Evolutionary conservation across 2,329 filamentous ascomycete species (phyloP).

Genomic region (Amphichorda felina): DNA sequence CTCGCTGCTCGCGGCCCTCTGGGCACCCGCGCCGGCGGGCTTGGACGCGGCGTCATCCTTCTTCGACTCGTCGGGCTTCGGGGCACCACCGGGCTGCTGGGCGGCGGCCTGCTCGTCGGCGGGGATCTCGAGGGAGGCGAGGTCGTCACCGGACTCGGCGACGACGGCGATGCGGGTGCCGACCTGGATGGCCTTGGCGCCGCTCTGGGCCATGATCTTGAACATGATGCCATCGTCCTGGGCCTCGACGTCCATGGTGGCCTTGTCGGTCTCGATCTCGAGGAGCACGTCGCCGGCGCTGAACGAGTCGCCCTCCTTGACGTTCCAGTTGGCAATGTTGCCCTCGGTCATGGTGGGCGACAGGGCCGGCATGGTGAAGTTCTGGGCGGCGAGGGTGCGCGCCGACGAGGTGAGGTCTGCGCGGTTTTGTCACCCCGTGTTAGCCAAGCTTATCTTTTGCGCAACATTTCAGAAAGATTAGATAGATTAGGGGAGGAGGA

Average conservation of each 20-base stretch:
- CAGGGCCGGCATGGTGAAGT: constrained; percentile 84
- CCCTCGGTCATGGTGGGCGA: constrained; percentile 93
- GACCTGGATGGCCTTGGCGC: constrained; percentile 66
- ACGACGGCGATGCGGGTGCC: constrained; percentile 73
- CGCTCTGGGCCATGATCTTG: constrained; percentile 67
- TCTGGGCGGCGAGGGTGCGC: constrained; percentile 60
- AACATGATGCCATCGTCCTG: constrained; percentile 80
- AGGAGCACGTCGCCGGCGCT: constrained; percentile 75
- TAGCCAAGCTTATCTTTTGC: no score
- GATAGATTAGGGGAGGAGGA: no score
- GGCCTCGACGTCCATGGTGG: constrained; percentile 88
- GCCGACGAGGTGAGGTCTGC: constrained; percentile 54
- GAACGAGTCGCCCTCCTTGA: constrained; percentile 80
- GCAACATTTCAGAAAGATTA: no score
- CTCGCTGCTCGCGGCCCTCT: constrained; percentile 28
- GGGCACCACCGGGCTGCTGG: constrained; percentile 5
- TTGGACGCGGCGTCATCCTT: constrained; percentile 10
- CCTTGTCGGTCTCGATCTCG: constrained; percentile 91
- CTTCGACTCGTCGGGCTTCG: constrained; percentile 17
- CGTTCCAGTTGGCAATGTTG: constrained; percentile 73
- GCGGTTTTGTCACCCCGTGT: no score
- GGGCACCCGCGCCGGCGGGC: constrained; percentile 5
- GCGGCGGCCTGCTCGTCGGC: constrained; percentile 42
- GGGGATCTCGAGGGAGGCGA: constrained; percentile 62
- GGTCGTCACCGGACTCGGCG: constrained; percentile 71